Percentiles rank a stretch among this genome's conserved stretches.
Conservation (phyloP, 176 grass and related monocot species). For the Eragrostis curvula region DNA sequence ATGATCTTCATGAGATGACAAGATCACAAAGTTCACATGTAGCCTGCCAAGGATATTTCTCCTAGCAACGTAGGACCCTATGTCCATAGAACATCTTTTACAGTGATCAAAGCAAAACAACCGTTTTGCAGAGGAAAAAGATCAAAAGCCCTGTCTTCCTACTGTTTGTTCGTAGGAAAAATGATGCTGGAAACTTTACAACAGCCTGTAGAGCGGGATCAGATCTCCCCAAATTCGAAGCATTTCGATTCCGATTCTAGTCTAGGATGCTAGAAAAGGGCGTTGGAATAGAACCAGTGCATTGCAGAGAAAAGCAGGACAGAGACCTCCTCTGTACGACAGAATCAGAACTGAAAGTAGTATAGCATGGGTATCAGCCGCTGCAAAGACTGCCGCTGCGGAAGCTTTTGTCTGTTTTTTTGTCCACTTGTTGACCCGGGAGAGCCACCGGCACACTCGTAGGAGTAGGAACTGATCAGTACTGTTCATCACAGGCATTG, state of each 20-base stretch:
- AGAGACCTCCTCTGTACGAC: slow-evolving; percentile 16
- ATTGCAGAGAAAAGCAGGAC: neutral
- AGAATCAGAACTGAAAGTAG: slow-evolving; percentile 51
- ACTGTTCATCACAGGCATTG: neutral
- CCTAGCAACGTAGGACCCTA: neutral
- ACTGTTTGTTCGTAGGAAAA: neutral
- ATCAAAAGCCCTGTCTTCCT: neutral
- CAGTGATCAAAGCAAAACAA: too few species aligned
- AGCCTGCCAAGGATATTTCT: neutral
- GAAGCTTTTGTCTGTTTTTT: slow-evolving; percentile 22
- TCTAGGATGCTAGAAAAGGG: neutral
- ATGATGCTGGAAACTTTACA: neutral
- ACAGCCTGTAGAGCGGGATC: neutral
- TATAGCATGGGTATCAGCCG: too few species aligned
- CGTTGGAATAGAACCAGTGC: neutral
- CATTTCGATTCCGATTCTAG: slow-evolving; percentile 16
- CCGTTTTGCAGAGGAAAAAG: neutral
- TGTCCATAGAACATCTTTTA: too few species aligned
- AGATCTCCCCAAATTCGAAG: neutral
- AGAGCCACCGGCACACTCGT: neutral
- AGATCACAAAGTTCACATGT: slow-evolving; percentile 7
- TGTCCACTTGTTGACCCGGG: slow-evolving; percentile 39
- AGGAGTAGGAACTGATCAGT: too few species aligned
- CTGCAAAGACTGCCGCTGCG: neutral
- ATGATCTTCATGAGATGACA: neutral